Evolutionary conservation across 768 basidiomycete genomes (phyloP).

Genomic region (Lentinula sp.): DNA sequence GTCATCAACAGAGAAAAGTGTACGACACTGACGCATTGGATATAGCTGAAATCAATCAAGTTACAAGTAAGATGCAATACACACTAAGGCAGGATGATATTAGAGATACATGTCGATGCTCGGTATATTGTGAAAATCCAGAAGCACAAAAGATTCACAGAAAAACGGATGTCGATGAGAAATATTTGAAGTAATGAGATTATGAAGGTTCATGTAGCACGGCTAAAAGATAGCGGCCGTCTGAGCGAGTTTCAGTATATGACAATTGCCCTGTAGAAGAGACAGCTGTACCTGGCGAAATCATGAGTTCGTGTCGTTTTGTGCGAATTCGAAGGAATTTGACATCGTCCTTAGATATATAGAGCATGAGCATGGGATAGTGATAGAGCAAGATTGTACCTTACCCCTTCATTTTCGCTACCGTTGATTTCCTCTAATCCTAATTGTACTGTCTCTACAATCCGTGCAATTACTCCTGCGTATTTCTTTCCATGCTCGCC

Average conservation of each 20-base stretch:
- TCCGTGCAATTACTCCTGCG: slow-evolving; percentile 62
- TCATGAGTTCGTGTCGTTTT: slow-evolving; percentile 88
- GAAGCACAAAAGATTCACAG: background rate
- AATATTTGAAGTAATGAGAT: background rate
- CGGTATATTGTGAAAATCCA: background rate
- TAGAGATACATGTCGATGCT: background rate
- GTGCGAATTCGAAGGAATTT: slow-evolving; percentile 89
- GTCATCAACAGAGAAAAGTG: too few species aligned
- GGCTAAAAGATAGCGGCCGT: slow-evolving; percentile 75
- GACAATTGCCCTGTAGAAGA: background rate
- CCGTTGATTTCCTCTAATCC: slow-evolving; percentile 75
- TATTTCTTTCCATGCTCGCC: slow-evolving; percentile 78
- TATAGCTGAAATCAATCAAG: background rate
- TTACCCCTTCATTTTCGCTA: slow-evolving; percentile 52
- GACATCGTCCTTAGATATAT: slow-evolving; percentile 64
- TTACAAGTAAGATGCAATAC: background rate
- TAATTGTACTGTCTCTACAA: slow-evolving; percentile 73
- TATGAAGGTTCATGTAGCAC: slow-evolving; percentile 52
- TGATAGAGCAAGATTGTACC: slow-evolving; percentile 18
- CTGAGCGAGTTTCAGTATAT: slow-evolving; percentile 26
- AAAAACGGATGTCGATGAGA: background rate
- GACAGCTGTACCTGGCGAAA: slow-evolving; percentile 68
- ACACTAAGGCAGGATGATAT: background rate
- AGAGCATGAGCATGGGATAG: background rate
- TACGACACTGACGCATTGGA: too few species aligned